Conservation (phyloP, 2,329 filamentous ascomycete species). For the Didymella lethalis region DNA sequence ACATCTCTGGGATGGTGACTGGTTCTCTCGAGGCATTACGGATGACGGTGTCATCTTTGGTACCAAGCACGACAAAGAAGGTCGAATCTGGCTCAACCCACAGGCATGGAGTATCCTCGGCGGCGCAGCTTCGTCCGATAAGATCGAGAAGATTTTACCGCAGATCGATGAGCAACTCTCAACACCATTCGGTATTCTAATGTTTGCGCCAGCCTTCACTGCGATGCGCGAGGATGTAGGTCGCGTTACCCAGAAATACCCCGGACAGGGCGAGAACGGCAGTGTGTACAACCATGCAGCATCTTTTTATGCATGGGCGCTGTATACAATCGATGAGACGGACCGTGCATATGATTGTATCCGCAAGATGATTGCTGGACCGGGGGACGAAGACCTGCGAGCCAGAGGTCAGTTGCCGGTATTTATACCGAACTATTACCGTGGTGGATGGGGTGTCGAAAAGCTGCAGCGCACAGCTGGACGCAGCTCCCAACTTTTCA, state of each 20-base stretch:
- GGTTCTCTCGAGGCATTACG: conserved; percentile 66
- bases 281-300: conserved; percentile 67
- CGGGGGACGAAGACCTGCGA: conserved; percentile 59
- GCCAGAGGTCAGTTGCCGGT: conserved; percentile 65
- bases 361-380: conserved; percentile 64
- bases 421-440: conserved; percentile 67
- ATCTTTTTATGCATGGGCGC: conserved; percentile 63
- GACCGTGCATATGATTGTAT: conserved; percentile 62
- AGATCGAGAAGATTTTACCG: conserved; percentile 57
- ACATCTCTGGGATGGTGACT: conserved; percentile 65
- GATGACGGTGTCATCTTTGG: conserved; percentile 64
- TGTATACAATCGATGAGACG: conserved; percentile 60
- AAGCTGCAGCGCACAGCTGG: conserved; percentile 56
- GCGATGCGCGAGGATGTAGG: conserved; percentile 67
- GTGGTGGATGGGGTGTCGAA: conserved; percentile 41
- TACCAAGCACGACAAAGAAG: conserved; percentile 59
- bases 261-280: conserved; percentile 66
- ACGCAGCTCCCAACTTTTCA: conserved; percentile 65
- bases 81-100: conserved; percentile 66
- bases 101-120: conserved; percentile 65
- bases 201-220: conserved; percentile 64
- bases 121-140: conserved; percentile 57
- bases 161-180: conserved; percentile 61
- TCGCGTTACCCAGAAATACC: conserved; percentile 66
- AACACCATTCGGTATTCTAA: conserved; percentile 63